Evolutionary conservation across 352 stramenopile genomes (phyloP), one percentile per base, ranked within the genome.

Genomic region (Globisporangium sylvaticum): DNA sequence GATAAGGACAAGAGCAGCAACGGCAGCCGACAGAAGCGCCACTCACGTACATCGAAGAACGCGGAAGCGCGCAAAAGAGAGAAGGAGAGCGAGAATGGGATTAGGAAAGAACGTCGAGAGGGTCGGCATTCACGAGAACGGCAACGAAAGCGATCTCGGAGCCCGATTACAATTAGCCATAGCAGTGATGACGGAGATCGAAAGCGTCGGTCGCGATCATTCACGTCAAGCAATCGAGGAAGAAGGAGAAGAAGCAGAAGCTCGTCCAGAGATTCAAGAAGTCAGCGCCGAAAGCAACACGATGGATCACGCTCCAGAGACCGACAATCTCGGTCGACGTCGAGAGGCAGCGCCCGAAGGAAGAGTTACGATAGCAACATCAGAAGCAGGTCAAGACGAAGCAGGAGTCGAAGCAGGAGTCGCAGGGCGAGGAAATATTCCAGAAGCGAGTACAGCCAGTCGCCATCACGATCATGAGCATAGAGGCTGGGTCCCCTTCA

Each of bases 171-270:
- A 14, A 57, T 2, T 14, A 44, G 32, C 22, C 55, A 24, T 8
- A 58, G 37, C 52, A 66, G 57, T 46, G 10, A 42, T 24, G 48
- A 68, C 31, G 50, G n/a, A 61, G 12, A 3, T 32, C 29, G 62
- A 52, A 54, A 27, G 25, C 27, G 60, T 1, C 65, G 60, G 8
- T 39, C 32, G 54, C 37, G 57, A 58, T 29, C 52, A 58, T 39
- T 25, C 20, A 12, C 54, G 42, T 42, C 39, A 46, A 25, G 20
- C 20, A 39, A 27, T 7, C 70, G 44, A 50, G 63, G 4, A 9
- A 46, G 56, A 15, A 64, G 37, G 14, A 12, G 57, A 29, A 57
- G 34, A 24, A 81, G 55, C 58, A 70, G 54, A 59, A 68, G 53
- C n/a, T n/a, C n/a, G n/a, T n/a, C n/a, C n/a, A n/a, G n/a, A n/a